A percentile compares a stretch with the other conserved stretches of the same genome.
Evolutionary conservation across 192 early-diverging fungal species (phyloP).

Genomic region (Pilobolus umbonatus): DNA sequence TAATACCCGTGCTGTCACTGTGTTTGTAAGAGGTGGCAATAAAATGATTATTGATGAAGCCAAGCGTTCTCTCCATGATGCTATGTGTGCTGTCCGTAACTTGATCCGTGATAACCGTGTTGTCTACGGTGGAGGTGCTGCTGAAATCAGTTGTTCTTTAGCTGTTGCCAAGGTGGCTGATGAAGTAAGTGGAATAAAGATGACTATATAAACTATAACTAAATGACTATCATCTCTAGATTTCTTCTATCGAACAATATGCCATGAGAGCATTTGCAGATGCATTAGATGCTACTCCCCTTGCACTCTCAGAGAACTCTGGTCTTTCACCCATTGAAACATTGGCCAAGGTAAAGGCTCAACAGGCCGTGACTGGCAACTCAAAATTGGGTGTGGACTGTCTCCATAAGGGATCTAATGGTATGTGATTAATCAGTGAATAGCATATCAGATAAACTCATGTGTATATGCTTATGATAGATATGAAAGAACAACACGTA

Average conservation of each 20-base stretch:
- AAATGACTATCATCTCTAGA: too few species aligned
- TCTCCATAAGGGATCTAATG: constrained; percentile 84
- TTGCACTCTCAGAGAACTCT: constrained; percentile 90
- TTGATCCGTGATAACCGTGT: constrained; percentile 95
- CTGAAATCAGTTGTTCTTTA: constrained; percentile 95
- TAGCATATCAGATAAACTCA: too few species aligned
- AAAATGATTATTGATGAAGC: constrained; percentile 99
- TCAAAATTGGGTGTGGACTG: constrained; percentile 93
- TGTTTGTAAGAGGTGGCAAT: constrained; percentile 95
- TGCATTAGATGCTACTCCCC: constrained; percentile 84
- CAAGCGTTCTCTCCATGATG: constrained; percentile 95
- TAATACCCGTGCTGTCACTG: constrained; percentile 50
- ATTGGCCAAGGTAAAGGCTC: constrained; percentile 90
- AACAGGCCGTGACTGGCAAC: constrained; percentile 86
- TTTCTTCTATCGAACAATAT: constrained; percentile 79
- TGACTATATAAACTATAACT: too few species aligned
- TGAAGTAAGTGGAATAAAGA: too few species aligned
- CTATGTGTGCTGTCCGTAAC: constrained; percentile 98
- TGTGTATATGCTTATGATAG: too few species aligned
- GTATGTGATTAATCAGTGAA: too few species aligned
- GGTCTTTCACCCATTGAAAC: constrained; percentile 96
- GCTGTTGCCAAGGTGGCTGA: constrained; percentile 91
- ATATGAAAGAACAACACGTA: constrained; percentile 98
- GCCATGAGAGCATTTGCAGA: constrained; percentile 98
- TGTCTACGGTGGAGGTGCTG: constrained; percentile 98